Percentiles rank a stretch among this genome's conserved stretches.
phyloP scores from a whole-genome alignment of 352 stramenopile species.

The Pythium aquatile region DNA sequence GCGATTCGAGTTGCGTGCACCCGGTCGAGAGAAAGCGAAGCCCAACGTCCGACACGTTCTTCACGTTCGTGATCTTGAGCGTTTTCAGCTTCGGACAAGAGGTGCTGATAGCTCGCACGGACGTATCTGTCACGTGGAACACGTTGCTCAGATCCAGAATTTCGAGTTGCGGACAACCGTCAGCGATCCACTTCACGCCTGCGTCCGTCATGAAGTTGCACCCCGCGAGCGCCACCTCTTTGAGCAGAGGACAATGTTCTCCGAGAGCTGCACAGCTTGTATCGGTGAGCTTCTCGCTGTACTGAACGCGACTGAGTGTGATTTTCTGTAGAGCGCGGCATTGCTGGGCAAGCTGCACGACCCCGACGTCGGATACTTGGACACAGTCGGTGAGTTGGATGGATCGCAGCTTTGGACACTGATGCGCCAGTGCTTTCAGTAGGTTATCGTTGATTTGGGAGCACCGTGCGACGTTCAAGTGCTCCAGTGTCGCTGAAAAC shows the following conservation, averaged over 20 bases:
- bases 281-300: slow-evolving; percentile 86
- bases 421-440: slow-evolving; percentile 75
- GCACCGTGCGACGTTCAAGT: slow-evolving; percentile 73
- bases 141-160: slow-evolving; percentile 81
- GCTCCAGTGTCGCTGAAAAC: slow-evolving; percentile 38
- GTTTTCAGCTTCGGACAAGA: slow-evolving; percentile 35
- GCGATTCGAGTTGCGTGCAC: slow-evolving; percentile 70
- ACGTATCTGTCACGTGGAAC: slow-evolving; percentile 83
- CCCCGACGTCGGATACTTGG: slow-evolving; percentile 79
- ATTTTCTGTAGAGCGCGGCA: slow-evolving; percentile 76
- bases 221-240: slow-evolving; percentile 70
- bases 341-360: slow-evolving; percentile 77
- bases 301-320: slow-evolving; percentile 52
- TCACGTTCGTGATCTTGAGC: slow-evolving; percentile 59
- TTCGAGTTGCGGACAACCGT: slow-evolving; percentile 72
- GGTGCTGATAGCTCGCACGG: slow-evolving; percentile 47
- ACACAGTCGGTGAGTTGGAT: slow-evolving; percentile 80
- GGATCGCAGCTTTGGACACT: slow-evolving; percentile 60
- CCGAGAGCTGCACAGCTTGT: slow-evolving; percentile 81
- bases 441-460: slow-evolving; percentile 81
- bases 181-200: slow-evolving; percentile 86
- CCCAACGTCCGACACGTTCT: slow-evolving; percentile 79
- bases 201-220: slow-evolving; percentile 90
- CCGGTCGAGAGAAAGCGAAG: slow-evolving; percentile 82
- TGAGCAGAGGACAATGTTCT: slow-evolving; percentile 50